Evolutionary conservation across 2,329 filamentous ascomycete genomes (phyloP).

Genomic region (Beauveria sp.): DNA sequence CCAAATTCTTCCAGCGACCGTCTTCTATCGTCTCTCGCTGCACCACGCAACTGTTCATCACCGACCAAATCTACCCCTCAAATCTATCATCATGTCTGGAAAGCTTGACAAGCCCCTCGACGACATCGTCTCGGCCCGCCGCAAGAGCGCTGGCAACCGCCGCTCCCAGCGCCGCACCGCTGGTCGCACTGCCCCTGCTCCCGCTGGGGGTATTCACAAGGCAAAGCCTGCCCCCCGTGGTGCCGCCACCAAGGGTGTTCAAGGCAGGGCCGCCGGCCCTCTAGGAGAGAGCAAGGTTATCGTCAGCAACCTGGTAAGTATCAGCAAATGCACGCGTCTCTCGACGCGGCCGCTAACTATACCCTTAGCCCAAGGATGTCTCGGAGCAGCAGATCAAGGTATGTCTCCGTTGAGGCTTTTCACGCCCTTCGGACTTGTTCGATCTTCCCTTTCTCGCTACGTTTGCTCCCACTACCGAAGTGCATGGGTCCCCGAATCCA

Average conservation of each 20-base stretch:
- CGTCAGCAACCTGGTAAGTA: slow-evolving; percentile 92
- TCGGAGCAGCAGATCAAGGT: slow-evolving; percentile 98
- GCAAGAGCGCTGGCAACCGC: slow-evolving; percentile 49
- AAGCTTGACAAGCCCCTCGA: slow-evolving; percentile 97
- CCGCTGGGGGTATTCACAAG: slow-evolving; percentile 83
- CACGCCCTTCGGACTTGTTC: slow-evolving; percentile 61
- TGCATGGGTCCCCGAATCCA: slow-evolving; percentile 2
- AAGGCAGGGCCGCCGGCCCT: slow-evolving; percentile 54
- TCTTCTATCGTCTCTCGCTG: slow-evolving; percentile 24
- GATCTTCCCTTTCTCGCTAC: slow-evolving; percentile 42
- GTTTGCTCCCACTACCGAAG: slow-evolving; percentile 26
- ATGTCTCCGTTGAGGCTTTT: slow-evolving; percentile 86
- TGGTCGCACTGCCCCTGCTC: slow-evolving; percentile 53
- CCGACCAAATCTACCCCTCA: neutral
- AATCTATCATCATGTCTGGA: slow-evolving; percentile 64
- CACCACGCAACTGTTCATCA: slow-evolving; percentile 24
- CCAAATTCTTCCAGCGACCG: slow-evolving; percentile 11
- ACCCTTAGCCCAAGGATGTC: slow-evolving; percentile 79
- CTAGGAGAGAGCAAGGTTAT: slow-evolving; percentile 89
- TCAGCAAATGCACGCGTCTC: neutral
- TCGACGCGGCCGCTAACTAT: slow-evolving; percentile 36
- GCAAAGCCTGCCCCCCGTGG: slow-evolving; percentile 55
- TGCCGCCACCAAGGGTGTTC: slow-evolving; percentile 50
- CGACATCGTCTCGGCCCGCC: slow-evolving; percentile 82
- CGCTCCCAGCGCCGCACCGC: slow-evolving; percentile 42